Evolutionary conservation across 805 yeast genomes (phyloP).

Genomic region (Jamesozyma hellenica): DNA sequence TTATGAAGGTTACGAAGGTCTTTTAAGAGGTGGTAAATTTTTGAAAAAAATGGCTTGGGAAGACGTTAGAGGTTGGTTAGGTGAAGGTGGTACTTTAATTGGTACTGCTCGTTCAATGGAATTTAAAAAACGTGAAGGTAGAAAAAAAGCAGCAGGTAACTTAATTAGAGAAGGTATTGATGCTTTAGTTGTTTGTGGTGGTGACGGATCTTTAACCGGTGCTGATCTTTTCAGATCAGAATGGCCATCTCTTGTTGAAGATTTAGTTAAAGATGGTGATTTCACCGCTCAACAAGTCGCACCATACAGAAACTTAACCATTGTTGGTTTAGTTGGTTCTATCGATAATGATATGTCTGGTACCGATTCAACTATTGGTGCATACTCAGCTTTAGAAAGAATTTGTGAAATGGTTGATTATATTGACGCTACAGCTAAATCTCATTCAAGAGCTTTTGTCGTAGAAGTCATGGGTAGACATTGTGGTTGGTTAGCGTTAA

Average conservation of each 20-base stretch:
- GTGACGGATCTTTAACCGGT: conserved; percentile 97
- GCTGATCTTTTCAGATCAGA: conserved; percentile 90
- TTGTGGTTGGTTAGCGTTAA: conserved; percentile 96
- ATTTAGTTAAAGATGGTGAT: conserved; percentile 47
- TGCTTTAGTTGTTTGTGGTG: conserved; percentile 93
- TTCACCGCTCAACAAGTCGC: conserved; percentile 50
- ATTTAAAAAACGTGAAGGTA: conserved; percentile 77
- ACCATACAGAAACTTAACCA: conserved; percentile 64
- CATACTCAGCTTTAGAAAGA: conserved; percentile 84
- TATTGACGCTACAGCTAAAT: conserved; percentile 94
- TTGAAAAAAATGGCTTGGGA: conserved; percentile 81
- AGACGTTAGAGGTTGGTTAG: conserved; percentile 88
- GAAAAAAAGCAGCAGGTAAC: conserved; percentile 74
- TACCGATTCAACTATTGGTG: conserved; percentile 95
- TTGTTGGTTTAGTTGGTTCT: conserved; percentile 92
- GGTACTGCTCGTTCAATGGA: conserved; percentile 92
- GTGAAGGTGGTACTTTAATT: conserved; percentile 88
- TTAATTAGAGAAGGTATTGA: conserved; percentile 84
- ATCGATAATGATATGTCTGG: conserved; percentile 97
- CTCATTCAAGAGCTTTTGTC: conserved; percentile 95
- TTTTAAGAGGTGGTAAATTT: conserved; percentile 73
- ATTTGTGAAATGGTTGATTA: conserved; percentile 91
- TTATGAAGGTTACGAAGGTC: conserved; percentile 90
- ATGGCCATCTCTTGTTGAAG: conserved; percentile 83
- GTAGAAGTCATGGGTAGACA: conserved; percentile 99